A percentile compares a stretch with the other conserved stretches of the same genome.
Evolutionary conservation across 2,329 filamentous ascomycete species (phyloP).

Genomic region (Apiospora rasikravindrae): DNA sequence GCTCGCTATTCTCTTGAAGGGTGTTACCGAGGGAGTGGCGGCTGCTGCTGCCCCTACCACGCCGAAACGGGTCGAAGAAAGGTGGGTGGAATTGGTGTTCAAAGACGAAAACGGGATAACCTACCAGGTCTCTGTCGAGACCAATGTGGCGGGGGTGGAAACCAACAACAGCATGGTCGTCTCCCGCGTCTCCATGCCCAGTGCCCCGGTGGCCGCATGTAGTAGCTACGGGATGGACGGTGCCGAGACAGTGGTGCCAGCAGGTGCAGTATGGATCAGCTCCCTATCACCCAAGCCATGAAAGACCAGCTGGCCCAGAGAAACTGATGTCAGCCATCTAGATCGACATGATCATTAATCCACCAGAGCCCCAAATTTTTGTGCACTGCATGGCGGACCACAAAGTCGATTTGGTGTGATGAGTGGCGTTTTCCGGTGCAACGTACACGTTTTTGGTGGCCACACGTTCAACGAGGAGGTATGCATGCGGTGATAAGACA

Average conservation of each 20-base stretch:
- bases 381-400: background rate
- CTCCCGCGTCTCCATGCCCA: background rate
- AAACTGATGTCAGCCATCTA: background rate
- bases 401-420: background rate
- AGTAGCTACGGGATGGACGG: background rate
- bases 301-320: background rate
- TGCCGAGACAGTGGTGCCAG: background rate
- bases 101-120: background rate
- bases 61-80: background rate
- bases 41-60: too few relatives aligned
- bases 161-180: background rate
- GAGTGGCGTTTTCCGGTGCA: background rate
- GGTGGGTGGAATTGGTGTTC: background rate
- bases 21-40: too few relatives aligned
- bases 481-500: background rate
- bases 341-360: background rate
- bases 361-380: background rate
- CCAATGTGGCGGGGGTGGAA: background rate
- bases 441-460: background rate
- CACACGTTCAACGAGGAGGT: background rate
- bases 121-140: background rate
- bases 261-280: background rate
- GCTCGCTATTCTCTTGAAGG: too few relatives aligned
- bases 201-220: background rate
- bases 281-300: too few relatives aligned